A percentile compares a stretch with the other conserved stretches of the same genome.
Conservation (phyloP, 805 yeast species). For the Kazachstania psychrophila region DNA sequence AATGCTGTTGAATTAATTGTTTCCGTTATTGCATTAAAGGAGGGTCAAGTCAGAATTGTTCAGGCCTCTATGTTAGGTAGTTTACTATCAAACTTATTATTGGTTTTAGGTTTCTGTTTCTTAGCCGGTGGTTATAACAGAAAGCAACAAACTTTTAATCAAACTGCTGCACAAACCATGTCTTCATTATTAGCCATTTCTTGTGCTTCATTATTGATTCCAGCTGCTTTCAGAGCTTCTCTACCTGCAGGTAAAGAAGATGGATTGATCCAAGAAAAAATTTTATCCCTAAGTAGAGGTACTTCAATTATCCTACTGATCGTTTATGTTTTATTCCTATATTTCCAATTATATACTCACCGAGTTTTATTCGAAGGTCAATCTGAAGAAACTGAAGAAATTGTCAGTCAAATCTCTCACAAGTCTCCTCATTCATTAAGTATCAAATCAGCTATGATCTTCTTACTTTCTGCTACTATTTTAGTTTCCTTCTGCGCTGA, state of each 20-base stretch:
- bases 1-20: conserved; percentile 97
- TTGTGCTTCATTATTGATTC: conserved; percentile 78
- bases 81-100: conserved; percentile 73
- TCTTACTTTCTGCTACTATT: conserved; percentile 57
- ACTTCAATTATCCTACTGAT: conserved; percentile 70
- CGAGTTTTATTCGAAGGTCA: conserved; percentile 58
- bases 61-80: conserved; percentile 97
- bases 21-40: conserved; percentile 75
- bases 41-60: conserved; percentile 85
- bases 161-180: conserved; percentile 98
- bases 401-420: conserved; percentile 17
- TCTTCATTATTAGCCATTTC: conserved; percentile 86
- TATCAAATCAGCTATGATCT: conserved; percentile 42
- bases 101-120: conserved; percentile 94
- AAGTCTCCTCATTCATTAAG: conserved; percentile 34
- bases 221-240: conserved; percentile 91
- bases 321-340: conserved; percentile 67
- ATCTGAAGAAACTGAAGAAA: conserved; percentile 34
- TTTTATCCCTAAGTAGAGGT: conserved; percentile 74
- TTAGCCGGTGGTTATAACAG: conserved; percentile 85
- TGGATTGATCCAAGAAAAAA: conserved; percentile 32
- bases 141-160: conserved; percentile 80
- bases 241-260: conserved; percentile 40
- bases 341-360: conserved; percentile 88
- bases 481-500: conserved; percentile 89